These are phyloP conservation scores for Chimonanthus salicifolius DNA, from an alignment of 164 flowering plant species.

Conservation along the genomic window DNA sequence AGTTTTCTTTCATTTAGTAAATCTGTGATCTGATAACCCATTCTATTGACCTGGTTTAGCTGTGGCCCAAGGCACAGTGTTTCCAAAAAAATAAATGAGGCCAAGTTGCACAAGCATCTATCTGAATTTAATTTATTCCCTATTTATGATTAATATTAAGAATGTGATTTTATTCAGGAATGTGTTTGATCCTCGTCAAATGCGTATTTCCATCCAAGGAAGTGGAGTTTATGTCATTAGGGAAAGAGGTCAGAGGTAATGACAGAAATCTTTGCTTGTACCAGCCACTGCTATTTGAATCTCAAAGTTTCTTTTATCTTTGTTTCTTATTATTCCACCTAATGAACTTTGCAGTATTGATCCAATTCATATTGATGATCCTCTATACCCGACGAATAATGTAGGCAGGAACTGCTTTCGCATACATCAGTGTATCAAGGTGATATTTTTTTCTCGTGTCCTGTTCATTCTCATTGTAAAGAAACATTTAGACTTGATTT, in stretches of 20 bases:
- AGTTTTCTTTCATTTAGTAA: neutral
- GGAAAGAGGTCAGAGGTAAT: conserved; percentile 84
- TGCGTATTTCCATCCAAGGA: conserved; percentile 91
- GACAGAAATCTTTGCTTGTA: neutral
- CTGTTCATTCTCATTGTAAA: neutral
- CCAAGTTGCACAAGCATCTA: neutral
- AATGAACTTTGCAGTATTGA: conserved; percentile 60
- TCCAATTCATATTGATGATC: conserved; percentile 93
- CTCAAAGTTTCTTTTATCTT: neutral
- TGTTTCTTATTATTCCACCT: conserved; percentile 5
- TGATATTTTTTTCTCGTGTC: conserved; percentile 17
- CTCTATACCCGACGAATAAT: conserved; percentile 85
- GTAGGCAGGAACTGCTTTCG: conserved; percentile 96
- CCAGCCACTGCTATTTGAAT: neutral
- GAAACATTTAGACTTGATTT: neutral
- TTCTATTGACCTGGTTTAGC: neutral
- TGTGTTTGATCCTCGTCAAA: conserved; percentile 97
- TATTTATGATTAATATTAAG: neutral
- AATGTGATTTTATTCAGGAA: conserved; percentile 40
- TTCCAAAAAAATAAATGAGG: neutral
- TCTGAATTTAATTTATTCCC: neutral
- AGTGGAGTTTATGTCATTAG: conserved; percentile 81
- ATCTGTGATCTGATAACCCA: neutral
- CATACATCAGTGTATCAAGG: conserved; percentile 98
- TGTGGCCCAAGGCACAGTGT: neutral